Percentiles rank a stretch among this genome's conserved stretches.
Conservation (phyloP, 768 basidiomycete species). For the Termitomyces sp. region DNA sequence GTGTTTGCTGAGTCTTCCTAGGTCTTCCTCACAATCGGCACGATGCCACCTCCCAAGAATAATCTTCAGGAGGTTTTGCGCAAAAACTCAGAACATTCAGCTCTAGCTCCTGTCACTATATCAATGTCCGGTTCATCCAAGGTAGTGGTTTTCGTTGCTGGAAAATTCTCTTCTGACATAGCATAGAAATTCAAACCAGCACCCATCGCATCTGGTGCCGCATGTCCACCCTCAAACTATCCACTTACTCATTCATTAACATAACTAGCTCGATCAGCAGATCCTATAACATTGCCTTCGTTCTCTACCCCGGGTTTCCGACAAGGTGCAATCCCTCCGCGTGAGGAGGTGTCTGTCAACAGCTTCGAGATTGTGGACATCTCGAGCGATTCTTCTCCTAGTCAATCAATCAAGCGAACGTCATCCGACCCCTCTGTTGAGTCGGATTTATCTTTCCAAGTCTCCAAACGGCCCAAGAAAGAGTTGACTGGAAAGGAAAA, state of each 20-base stretch:
- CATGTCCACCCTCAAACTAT: not conserved
- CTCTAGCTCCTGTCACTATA: not conserved
- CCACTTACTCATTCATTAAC: not conserved
- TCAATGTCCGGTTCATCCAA: conserved; percentile 13
- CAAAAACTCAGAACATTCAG: conserved; percentile 12
- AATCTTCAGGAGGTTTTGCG: conserved; percentile 36
- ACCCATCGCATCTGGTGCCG: conserved; percentile 15
- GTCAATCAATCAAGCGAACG: conserved; percentile 28
- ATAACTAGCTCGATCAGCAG: conserved; percentile 18
- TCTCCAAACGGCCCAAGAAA: conserved; percentile 27
- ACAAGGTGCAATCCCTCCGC: conserved; percentile 16
- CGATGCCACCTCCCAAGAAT: conserved; percentile 24
- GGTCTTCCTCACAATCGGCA: not conserved
- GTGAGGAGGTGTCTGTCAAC: conserved; percentile 10
- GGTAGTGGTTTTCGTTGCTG: conserved; percentile 7
- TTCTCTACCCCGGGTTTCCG: conserved; percentile 43
- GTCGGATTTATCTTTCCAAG: conserved; percentile 23
- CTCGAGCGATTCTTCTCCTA: conserved; percentile 33
- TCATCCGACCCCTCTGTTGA: conserved; percentile 32
- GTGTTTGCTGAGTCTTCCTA: not conserved
- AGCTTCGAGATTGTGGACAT: conserved; percentile 25
- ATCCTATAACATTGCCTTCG: conserved; percentile 25
- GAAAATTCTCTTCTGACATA: not conserved
- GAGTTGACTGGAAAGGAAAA: conserved; percentile 32
- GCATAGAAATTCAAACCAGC: conserved; percentile 14